These are phyloP conservation scores for Coemansia sp. DNA, from an alignment of 192 early-diverging fungal species.

Conservation along the genomic window DNA sequence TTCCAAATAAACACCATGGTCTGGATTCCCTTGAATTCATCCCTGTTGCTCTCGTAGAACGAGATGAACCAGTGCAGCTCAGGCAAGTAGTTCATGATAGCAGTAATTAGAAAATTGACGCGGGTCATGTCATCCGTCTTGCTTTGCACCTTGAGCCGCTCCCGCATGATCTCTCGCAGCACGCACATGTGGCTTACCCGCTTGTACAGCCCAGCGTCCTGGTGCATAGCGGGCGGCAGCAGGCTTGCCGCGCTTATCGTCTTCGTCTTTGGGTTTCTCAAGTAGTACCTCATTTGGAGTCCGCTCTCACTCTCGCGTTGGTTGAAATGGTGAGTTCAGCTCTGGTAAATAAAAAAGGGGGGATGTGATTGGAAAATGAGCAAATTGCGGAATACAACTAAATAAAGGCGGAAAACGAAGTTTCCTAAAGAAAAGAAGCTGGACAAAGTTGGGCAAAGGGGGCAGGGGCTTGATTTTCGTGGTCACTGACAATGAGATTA, in stretches of 20 bases:
- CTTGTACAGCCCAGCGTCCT: conserved; percentile 39
- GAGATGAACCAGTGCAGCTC: conserved; percentile 52
- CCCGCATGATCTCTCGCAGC: conserved; percentile 53
- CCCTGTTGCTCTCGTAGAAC: conserved; percentile 37
- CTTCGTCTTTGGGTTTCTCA: conserved; percentile 53
- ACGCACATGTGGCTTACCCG: conserved; percentile 48
- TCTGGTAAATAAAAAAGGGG: no score
- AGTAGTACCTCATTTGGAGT: conserved; percentile 48
- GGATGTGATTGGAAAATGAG: not conserved
- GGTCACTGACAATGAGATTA: no score
- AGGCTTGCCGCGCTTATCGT: conserved; percentile 25
- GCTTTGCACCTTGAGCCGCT: conserved; percentile 44
- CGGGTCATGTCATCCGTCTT: conserved; percentile 45
- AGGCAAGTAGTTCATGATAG: conserved; percentile 39
- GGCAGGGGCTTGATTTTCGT: not conserved
- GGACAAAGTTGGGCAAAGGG: no score
- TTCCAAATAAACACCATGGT: conserved; percentile 56
- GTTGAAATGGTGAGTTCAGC: no score
- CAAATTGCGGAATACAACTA: not conserved
- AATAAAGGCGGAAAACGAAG: no score
- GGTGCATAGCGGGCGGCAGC: conserved; percentile 45
- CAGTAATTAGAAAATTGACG: conserved; percentile 20
- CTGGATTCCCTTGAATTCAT: conserved; percentile 33
- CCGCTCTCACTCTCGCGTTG: no score
- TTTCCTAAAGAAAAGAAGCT: no score